These are phyloP conservation scores for Aplosporella prunicola DNA, from an alignment of 2,329 filamentous ascomycete genomes.

Conservation along the genomic window DNA sequence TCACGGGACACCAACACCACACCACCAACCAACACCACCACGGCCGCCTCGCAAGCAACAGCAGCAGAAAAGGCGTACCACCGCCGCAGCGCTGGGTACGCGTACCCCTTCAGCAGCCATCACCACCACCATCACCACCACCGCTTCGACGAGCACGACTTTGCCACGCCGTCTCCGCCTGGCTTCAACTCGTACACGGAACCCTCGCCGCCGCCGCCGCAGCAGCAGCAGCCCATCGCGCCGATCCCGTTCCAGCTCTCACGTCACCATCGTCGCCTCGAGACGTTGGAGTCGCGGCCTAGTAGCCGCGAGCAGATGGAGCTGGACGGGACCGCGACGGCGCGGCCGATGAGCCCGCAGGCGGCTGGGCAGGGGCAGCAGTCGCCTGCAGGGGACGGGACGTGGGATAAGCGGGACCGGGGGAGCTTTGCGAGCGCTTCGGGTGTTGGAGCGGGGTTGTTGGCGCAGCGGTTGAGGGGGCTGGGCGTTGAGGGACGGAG, in stretches of 20 bases:
- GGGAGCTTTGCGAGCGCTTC: constrained; percentile 47
- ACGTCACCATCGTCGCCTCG: constrained; percentile 10
- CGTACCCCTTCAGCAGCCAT: constrained; percentile 24
- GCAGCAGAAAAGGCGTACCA: constrained; percentile 19
- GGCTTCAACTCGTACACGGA: not conserved
- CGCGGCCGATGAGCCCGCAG: constrained; percentile 15
- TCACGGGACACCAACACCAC: constrained; percentile 30
- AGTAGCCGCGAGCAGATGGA: constrained; percentile 17
- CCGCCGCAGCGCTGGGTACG: constrained; percentile 26
- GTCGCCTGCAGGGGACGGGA: constrained; percentile 17
- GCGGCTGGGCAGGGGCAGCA: constrained; percentile 9
- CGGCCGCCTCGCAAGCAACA: constrained; percentile 15
- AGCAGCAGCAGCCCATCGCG: constrained; percentile 13
- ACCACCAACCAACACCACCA: constrained; percentile 16
- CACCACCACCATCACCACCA: constrained; percentile 22
- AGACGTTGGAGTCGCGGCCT: constrained; percentile 21
- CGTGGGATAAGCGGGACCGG: constrained; percentile 50
- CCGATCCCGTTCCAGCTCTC: constrained; percentile 18
- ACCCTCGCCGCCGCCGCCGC: too few species aligned
- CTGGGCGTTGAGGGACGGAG: constrained; percentile 40
- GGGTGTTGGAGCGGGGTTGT: constrained; percentile 52
- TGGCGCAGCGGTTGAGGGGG: constrained; percentile 59
- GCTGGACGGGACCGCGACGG: constrained; percentile 18
- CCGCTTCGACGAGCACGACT: constrained; percentile 12
- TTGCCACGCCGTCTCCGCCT: constrained; percentile 8